A percentile compares a stretch with the other conserved stretches of the same genome.
These are phyloP conservation scores for Aspergillus arachidicola DNA, from an alignment of 2,329 filamentous ascomycete genomes.

Conservation along the genomic window DNA sequence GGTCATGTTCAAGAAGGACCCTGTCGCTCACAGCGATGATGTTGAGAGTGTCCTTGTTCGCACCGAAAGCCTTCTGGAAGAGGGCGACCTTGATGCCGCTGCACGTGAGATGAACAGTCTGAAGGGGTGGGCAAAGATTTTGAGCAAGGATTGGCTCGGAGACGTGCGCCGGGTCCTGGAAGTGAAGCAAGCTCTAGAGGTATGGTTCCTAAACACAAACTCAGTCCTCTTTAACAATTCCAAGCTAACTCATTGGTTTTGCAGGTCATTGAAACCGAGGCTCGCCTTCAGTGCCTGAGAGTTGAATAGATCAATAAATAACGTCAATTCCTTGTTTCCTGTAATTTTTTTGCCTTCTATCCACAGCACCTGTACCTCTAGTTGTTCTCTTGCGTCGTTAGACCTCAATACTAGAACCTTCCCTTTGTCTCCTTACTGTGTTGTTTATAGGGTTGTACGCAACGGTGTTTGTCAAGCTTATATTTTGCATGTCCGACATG, in stretches of 20 bases:
- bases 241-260: constrained; percentile 20
- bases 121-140: constrained; percentile 90
- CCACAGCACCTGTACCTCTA: constrained; percentile 44
- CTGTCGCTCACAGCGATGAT: constrained; percentile 78
- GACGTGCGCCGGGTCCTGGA: constrained; percentile 92
- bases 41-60: constrained; percentile 91
- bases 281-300: constrained; percentile 81
- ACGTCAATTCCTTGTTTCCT: constrained; percentile 31
- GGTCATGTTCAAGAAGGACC: constrained; percentile 93
- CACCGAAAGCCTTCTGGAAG: constrained; percentile 86
- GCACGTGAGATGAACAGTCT: constrained; percentile 94
- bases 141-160: constrained; percentile 90
- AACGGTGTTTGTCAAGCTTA: not conserved
- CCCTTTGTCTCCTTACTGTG: constrained; percentile 14
- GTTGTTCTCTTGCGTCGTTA: constrained; percentile 38
- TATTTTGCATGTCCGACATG: not conserved
- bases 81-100: constrained; percentile 87
- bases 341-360: constrained; percentile 32
- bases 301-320: constrained; percentile 62
- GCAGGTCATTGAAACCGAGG: constrained; percentile 86
- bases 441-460: not conserved
- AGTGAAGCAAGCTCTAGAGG: constrained; percentile 93
- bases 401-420: constrained; percentile 42
- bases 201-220: constrained; percentile 52
- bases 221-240: not conserved